Conservation (phyloP, 768 basidiomycete species). For the Suillus plorans region DNA sequence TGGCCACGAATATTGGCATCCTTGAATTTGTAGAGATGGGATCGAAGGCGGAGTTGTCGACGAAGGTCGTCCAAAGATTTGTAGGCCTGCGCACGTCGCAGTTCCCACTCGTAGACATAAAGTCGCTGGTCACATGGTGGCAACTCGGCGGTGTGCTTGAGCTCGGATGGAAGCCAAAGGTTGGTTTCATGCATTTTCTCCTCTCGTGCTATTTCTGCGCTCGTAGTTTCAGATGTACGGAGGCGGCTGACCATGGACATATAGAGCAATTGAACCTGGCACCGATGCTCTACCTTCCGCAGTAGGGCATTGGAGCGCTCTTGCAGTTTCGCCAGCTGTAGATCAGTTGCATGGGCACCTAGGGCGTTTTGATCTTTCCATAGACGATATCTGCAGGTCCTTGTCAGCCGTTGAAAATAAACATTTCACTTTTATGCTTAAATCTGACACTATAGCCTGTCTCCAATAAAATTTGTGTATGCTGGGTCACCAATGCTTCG, state of each 20-base stretch:
- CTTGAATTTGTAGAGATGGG: no score
- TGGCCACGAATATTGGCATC: no score
- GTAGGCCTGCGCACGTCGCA: constrained; percentile 8
- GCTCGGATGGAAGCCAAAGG: not conserved
- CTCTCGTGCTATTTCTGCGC: not conserved
- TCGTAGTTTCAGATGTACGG: no score
- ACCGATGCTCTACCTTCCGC: constrained; percentile 30
- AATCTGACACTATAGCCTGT: no score
- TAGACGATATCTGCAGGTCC: not conserved
- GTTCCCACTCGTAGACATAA: not conserved
- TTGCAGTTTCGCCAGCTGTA: constrained; percentile 28
- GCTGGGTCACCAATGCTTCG: no score
- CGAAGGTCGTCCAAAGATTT: constrained; percentile 22
- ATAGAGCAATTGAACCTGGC: constrained; percentile 26
- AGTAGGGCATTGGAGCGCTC: constrained; percentile 22
- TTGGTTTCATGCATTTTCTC: not conserved
- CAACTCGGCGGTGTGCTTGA: not conserved
- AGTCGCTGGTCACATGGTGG: not conserved
- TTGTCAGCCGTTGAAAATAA: no score
- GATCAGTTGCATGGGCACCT: constrained; percentile 24
- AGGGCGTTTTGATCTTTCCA: not conserved
- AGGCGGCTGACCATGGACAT: constrained; percentile 16
- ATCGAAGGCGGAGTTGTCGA: constrained; percentile 7
- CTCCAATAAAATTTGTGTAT: no score
- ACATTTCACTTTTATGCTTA: no score